These are phyloP conservation scores for Malassezia dermatis DNA, from an alignment of 1,284 basidiomycete genomes.

Conservation along the genomic window DNA sequence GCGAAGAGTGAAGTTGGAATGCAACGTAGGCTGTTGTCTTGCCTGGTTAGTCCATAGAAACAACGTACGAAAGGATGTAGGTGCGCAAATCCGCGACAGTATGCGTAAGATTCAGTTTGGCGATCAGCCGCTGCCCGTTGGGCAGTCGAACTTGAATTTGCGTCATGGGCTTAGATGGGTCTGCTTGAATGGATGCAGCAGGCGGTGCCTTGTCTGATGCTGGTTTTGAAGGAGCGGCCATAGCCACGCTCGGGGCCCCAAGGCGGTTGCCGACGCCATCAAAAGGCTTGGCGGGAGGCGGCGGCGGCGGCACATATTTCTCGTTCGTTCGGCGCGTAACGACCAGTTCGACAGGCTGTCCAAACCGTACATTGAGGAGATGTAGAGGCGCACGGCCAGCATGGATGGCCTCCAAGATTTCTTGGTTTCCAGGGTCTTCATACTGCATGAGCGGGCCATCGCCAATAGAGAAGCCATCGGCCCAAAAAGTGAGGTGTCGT, in stretches of 20 bases:
- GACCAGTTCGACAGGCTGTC: conserved; percentile 75
- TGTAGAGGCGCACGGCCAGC: conserved; percentile 69
- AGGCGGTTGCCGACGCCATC: conserved; percentile 71
- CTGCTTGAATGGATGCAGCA: conserved; percentile 52
- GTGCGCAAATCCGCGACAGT: conserved; percentile 74
- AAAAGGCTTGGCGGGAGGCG: conserved; percentile 55
- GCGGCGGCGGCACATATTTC: conserved; percentile 58
- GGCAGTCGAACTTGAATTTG: conserved; percentile 81
- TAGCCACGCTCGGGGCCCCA: conserved; percentile 51
- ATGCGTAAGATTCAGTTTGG: conserved; percentile 80
- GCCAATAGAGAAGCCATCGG: conserved; percentile 83
- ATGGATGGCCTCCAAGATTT: conserved; percentile 67
- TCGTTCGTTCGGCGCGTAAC: conserved; percentile 67
- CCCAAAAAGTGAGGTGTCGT: conserved; percentile 82
- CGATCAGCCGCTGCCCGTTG: conserved; percentile 77
- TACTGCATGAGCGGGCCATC: conserved; percentile 77
- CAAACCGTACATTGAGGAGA: conserved; percentile 64
- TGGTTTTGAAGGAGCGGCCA: conserved; percentile 34
- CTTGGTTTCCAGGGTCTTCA: conserved; percentile 66
- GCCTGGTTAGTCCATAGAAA: neutral
- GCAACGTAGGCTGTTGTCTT: conserved; percentile 20
- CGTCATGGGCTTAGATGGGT: conserved; percentile 68
- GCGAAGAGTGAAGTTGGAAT: conserved; percentile 37
- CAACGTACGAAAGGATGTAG: conserved; percentile 77
- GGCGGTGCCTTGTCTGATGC: neutral